These are phyloP conservation scores for Tetracladium setigerum DNA, from an alignment of 495 filamentous ascomycete genomes.

Conservation along the genomic window DNA sequence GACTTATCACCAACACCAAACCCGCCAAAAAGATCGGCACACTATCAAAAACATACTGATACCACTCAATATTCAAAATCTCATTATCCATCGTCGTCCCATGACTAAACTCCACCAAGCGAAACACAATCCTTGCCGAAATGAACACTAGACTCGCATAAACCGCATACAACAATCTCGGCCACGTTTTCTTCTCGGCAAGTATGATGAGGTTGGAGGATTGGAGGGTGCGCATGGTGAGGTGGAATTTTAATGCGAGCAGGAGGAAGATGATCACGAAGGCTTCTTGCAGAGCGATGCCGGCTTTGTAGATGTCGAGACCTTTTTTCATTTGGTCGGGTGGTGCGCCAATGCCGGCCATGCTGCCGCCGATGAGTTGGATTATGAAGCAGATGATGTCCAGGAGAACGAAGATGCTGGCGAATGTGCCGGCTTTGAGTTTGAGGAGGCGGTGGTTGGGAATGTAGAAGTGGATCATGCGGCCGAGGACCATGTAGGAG, in stretches of 20 bases:
- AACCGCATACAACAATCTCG: conserved; percentile 36
- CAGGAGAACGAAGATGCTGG: conserved; percentile 48
- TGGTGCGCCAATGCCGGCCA: conserved; percentile 19
- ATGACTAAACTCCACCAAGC: conserved; percentile 45
- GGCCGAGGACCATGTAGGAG: conserved; percentile 56
- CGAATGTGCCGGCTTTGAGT: conserved; percentile 39
- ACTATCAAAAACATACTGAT: conserved; percentile 48
- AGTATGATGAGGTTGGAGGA: not conserved
- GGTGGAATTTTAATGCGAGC: conserved; percentile 42
- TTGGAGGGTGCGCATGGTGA: conserved; percentile 19
- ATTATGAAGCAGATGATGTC: conserved; percentile 57
- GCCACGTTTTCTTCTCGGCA: conserved; percentile 28
- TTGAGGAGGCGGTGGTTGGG: conserved; percentile 33
- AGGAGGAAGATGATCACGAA: conserved; percentile 48
- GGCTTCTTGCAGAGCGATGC: conserved; percentile 50
- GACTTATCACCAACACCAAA: conserved; percentile 36
- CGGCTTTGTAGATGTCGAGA: conserved; percentile 52
- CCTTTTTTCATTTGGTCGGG: conserved; percentile 30
- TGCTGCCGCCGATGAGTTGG: conserved; percentile 45
- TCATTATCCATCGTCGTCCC: conserved; percentile 31
- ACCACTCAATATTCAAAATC: conserved; percentile 44
- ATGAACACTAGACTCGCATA: conserved; percentile 46
- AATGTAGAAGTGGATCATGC: conserved; percentile 50
- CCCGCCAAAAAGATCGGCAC: conserved; percentile 49
- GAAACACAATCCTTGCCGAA: conserved; percentile 51